Base-by-base conservation (phyloP, 345 rosid genomes). In the Erysimum cheiranthoides region DNA sequence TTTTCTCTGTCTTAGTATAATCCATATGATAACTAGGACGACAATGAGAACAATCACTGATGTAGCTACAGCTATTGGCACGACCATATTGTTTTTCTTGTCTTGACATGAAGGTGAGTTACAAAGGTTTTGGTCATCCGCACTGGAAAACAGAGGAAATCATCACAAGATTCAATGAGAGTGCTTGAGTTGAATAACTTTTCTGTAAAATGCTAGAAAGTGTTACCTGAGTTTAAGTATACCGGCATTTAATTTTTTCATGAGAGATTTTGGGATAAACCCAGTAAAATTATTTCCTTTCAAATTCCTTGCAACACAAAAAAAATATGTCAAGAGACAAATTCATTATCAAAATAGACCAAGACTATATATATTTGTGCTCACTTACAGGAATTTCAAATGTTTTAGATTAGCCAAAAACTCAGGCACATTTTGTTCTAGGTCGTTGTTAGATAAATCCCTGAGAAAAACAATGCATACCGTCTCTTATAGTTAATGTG, bases 371-470 rank as follows among this genome's bases (percentile, higher is more conserved):
- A 25, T 3, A 3, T 39, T 0, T 40, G 17, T 43, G 65, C 2
- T 10, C 46, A 77, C 85, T 82, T 65, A 78, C 83, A 84, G 47
- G 40, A 52, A 14, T 28, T 43, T 86, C 54, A 86, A 79, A 30
- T 32, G 63, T 38, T 51, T 58, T 50, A 86, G 63, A 47, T 73
- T 66, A 18, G 75, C 57, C 40, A 86, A 62, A 78, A 86, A 80
- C 9, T 73, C 82, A 1, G 89, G 85, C 14, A 86, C 56, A 5
- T 66, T 43, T 62, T 84, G 83, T 5, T 46, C 71, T 3, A 84
- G 75, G 54, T 40, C 47, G 40, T 86, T 86, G 80, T 82, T 63
- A 0, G 87, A 83, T 58, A 85, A 78, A 76, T 85, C 88, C 81
- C 88, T 83, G 68, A 5, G 40, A 35, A 32, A 56, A 57, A 57